A percentile compares a stretch with the other conserved stretches of the same genome.
These are phyloP conservation scores for Diddensiella transvaalensis DNA, from an alignment of 805 yeast species.

Conservation along the genomic window DNA sequence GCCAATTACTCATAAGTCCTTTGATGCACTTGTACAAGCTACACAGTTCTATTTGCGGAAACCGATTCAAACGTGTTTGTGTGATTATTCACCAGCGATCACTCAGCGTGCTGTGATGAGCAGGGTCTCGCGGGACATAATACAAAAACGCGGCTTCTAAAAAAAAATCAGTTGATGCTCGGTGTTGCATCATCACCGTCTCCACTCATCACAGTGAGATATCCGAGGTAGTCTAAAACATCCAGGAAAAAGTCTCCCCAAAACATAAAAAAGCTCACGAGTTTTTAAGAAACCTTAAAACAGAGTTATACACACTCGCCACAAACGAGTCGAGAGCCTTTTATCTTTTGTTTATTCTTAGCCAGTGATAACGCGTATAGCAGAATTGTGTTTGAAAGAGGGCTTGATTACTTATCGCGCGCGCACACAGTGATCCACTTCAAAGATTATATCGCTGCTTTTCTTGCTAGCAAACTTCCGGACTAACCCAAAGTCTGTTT, in stretches of 20 bases:
- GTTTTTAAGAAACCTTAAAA: background rate
- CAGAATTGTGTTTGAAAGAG: background rate
- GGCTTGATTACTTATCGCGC: no score
- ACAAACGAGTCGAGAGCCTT: background rate
- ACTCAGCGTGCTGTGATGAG: background rate
- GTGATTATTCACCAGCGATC: background rate
- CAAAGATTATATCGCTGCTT: no score
- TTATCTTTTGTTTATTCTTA: no score
- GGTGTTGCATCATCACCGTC: background rate
- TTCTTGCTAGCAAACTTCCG: no score
- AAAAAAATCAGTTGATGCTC: background rate
- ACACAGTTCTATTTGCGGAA: background rate
- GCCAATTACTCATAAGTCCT: background rate
- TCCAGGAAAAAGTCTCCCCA: no score
- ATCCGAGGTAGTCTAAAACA: no score
- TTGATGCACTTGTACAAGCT: background rate
- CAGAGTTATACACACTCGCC: background rate
- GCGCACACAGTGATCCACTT: no score
- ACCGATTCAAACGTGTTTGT: background rate
- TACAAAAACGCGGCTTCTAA: no score
- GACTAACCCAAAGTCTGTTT: background rate
- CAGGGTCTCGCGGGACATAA: no score
- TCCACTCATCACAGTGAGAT: no score
- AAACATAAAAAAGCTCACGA: background rate
- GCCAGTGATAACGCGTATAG: no score